Evolutionary conservation across 225 moss, liverwort and hornwort species (phyloP).

Genomic region (Lunularia cruciata): DNA sequence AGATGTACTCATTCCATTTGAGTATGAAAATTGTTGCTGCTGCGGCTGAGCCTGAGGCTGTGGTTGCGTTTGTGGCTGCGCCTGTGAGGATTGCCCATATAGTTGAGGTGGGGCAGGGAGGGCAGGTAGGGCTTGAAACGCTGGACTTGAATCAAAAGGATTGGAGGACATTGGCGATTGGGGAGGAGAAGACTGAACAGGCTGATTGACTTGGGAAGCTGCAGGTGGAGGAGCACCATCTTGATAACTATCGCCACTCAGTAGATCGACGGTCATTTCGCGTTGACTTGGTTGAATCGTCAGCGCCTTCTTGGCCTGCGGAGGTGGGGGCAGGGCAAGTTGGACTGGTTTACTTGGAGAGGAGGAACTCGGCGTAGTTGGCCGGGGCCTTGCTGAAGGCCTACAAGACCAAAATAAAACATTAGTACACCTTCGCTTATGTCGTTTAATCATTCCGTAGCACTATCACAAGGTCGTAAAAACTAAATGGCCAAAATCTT

Average conservation of each 20-base stretch:
- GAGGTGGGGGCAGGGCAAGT: conserved; percentile 66
- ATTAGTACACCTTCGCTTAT: too few species aligned
- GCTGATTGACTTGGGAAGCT: conserved; percentile 45
- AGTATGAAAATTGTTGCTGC: conserved; percentile 26
- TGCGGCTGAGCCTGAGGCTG: conserved; percentile 21
- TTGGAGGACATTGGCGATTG: conserved; percentile 48
- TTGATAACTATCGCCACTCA: conserved; percentile 69
- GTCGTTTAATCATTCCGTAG: too few species aligned
- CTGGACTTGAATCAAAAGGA: conserved; percentile 65
- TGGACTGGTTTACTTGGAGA: conserved; percentile 34
- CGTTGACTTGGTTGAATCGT: conserved; percentile 39
- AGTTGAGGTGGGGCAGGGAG: conserved; percentile 26
- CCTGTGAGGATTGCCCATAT: conserved; percentile 26
- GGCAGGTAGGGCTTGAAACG: conserved; percentile 65
- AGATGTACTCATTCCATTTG: conserved; percentile 28
- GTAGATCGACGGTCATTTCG: conserved; percentile 63
- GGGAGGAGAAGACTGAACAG: conserved; percentile 45
- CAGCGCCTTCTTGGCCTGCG: conserved; percentile 52
- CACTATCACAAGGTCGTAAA: too few species aligned
- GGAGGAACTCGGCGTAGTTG: conserved; percentile 23
- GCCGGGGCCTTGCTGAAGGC: conserved; percentile 40
- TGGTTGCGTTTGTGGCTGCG: conserved; percentile 16
- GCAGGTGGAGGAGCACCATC: conserved; percentile 34
- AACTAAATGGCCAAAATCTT: not conserved
- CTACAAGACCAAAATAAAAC: too few species aligned